These are phyloP conservation scores for Marchantia polymorpha DNA, from an alignment of 225 moss, liverwort and hornwort genomes.

Conservation along the genomic window DNA sequence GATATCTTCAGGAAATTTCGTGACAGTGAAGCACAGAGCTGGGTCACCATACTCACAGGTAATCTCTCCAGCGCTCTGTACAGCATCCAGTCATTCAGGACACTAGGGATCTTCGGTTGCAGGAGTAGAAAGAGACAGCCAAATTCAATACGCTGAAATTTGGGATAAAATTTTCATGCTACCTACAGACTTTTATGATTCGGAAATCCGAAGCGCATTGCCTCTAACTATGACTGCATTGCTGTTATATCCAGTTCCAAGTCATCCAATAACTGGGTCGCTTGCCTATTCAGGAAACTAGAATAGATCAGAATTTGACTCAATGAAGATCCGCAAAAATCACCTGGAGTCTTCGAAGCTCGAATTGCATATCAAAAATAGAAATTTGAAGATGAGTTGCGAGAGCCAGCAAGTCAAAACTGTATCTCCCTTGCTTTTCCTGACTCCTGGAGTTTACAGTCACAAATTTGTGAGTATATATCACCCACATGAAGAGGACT, in stretches of 20 bases:
- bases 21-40: conserved; percentile 77
- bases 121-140: not conserved
- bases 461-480: not conserved
- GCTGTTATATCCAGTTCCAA: not conserved
- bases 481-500: not conserved
- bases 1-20: conserved; percentile 62
- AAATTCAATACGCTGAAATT: too few species aligned
- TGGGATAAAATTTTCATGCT: too few species aligned
- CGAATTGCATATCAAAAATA: conserved; percentile 63
- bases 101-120: not conserved
- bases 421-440: conserved; percentile 67
- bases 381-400: conserved; percentile 64
- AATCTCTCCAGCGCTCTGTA: conserved; percentile 82
- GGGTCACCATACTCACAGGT: conserved; percentile 69
- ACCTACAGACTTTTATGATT: too few species aligned
- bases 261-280: not conserved
- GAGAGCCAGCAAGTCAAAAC: conserved; percentile 57
- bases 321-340: not conserved
- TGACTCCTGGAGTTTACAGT: conserved; percentile 50
- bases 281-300: not conserved
- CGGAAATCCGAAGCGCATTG: too few species aligned
- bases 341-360: conserved; percentile 85
- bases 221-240: not conserved
- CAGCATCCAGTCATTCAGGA: not conserved
- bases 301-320: not conserved